Base-by-base conservation (phyloP, 352 stramenopile genomes). In the Pythium dissotocum region DNA sequence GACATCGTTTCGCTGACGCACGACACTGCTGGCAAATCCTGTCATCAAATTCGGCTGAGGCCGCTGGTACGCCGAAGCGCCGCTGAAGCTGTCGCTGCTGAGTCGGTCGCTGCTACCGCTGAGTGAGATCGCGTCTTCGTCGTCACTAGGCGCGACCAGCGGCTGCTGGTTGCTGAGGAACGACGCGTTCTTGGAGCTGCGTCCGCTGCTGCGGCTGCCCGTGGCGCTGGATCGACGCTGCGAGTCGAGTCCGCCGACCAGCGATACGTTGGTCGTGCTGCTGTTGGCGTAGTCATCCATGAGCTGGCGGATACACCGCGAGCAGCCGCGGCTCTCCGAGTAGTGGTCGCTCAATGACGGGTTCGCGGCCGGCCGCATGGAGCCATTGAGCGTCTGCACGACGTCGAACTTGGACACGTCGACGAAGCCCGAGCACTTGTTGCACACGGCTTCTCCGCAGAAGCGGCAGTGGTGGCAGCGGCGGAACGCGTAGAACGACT, bases 381-480 rank as follows among this genome's bases (percentile, higher is more conserved):
- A 21, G 24, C 58, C 63, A 28, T 76, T 74, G 10, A 67, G 75
- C 33, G 77, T 69, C 42, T 69, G 24, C n/a, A 72, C 18, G 10
- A 60, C 54, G 35, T 79, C 68, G 14, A 83, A 75, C 9, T 57
- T 64, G 4, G 66, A 46, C 67, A 81, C 69, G 46, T 83, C 74
- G 28, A 88, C 70, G 65, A 85, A 83, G 49, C 69, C 82, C 14
- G 83, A 91, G 67, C 84, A 92, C n/a, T 77, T 78, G 38, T 71
- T 76, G 53, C 82, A 92, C 14, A 92, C 78, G 5, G 78, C 76
- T 59, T 89, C 80, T 16, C 82, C 84, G 58, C 84, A 92, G 51
- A 92, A 80, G 0, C 84, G 84, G 54, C 84, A 92, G 71, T 90
- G 82, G 63, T 92, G 79, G 52, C 79, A 82, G 54, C 73, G 73